These are phyloP conservation scores for Gillenia trifoliata DNA, from an alignment of 306 rosid species.

Conservation along the genomic window DNA sequence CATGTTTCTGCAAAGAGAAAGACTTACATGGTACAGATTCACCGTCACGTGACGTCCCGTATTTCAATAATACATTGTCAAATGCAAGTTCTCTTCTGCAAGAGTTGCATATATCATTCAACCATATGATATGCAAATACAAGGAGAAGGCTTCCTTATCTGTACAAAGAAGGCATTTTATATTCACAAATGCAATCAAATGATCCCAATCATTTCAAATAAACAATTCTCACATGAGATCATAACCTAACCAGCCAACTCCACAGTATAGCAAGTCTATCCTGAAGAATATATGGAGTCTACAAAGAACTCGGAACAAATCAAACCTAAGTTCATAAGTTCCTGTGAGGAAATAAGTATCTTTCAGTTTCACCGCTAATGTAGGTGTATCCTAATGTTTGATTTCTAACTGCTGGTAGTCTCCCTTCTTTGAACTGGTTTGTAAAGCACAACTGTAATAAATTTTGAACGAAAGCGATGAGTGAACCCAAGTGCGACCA, in stretches of 20 bases:
- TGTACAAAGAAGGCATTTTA: neutral
- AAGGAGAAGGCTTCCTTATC: neutral
- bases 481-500: slow-evolving; percentile 83
- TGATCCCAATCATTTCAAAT: neutral
- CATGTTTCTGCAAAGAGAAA: neutral
- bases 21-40: too few species aligned
- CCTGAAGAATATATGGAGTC: neutral
- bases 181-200: slow-evolving; percentile 2
- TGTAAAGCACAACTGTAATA: slow-evolving; percentile 94
- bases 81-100: too few species aligned
- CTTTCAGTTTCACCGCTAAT: slow-evolving; percentile 17
- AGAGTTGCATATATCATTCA: neutral
- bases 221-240: neutral
- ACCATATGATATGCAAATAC: neutral
- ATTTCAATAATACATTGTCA: too few species aligned
- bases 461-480: slow-evolving; percentile 84
- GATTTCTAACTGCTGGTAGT: slow-evolving; percentile 14
- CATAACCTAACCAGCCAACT: slow-evolving; percentile 1
- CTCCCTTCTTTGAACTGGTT: slow-evolving; percentile 79
- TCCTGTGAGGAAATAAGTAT: slow-evolving; percentile 3
- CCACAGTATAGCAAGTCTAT: slow-evolving; percentile 1
- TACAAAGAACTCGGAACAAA: slow-evolving; percentile 10
- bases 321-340: neutral
- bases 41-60: too few species aligned
- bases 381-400: slow-evolving; percentile 8